Percentiles rank a stretch among this genome's conserved stretches.
Evolutionary conservation across 768 basidiomycete genomes (phyloP).

Genomic region (Rhodotorula diobovata): DNA sequence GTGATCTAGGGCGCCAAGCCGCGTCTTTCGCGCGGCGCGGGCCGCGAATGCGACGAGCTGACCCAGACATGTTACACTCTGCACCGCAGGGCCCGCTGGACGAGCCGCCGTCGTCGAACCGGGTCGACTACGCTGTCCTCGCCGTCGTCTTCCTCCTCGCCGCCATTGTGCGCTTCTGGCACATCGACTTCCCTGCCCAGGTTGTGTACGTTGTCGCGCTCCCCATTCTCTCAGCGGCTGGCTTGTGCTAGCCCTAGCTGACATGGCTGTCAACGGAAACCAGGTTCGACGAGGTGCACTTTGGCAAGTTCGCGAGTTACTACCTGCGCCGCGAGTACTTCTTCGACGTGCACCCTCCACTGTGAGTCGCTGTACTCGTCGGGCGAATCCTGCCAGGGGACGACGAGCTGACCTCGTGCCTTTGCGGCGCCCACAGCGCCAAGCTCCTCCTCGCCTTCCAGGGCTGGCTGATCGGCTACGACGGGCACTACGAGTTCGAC

Average conservation of each 20-base stretch:
- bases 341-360: constrained; percentile 97
- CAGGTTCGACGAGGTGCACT: constrained; percentile 56
- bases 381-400: background rate
- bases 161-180: constrained; percentile 40
- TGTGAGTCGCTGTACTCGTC: constrained; percentile 46
- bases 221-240: background rate
- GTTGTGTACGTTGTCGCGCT: constrained; percentile 42
- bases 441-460: constrained; percentile 90
- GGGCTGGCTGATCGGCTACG: constrained; percentile 94
- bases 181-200: constrained; percentile 43
- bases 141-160: constrained; percentile 24
- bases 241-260: background rate
- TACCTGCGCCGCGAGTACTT: constrained; percentile 92
- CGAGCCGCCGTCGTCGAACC: constrained; percentile 17
- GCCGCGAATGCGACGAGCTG: too few species aligned
- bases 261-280: background rate
- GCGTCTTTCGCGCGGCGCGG: background rate
- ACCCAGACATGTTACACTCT: background rate
- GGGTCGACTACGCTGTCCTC: constrained; percentile 23
- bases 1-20: background rate
- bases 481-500: constrained; percentile 89
- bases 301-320: constrained; percentile 94
- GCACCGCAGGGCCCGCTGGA: constrained; percentile 18
- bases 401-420: background rate
- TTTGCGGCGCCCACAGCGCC: constrained; percentile 49